Evolutionary conservation across 1,139 yeast genomes (phyloP), one percentile per base, ranked within the genome.

Genomic region (Pichia sp.): DNA sequence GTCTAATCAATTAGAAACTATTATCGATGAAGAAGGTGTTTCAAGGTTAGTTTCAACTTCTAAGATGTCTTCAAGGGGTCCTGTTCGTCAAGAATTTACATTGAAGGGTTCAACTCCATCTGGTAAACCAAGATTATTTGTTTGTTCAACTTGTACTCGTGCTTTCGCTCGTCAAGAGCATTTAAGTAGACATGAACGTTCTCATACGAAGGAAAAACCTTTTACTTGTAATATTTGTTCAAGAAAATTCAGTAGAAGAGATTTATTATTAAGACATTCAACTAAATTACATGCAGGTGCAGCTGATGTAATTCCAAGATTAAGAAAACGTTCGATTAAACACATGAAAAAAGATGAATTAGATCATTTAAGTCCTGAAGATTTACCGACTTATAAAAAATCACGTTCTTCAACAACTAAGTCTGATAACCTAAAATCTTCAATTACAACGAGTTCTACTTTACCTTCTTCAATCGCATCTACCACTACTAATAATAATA

Each of bases 141-240:
- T 81, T 34, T 84, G 94, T 60, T 71, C 69, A 41, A 73, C 72
- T 12, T 84, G 94, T 59, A 81, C 89, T 1, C 66, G 90, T 50
- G 92, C 92, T 7, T 84, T 84, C 70, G 92, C 92, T 26, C 66
- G 94, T 49, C 76, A 80, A 53, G 94, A 84, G 59, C 92, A 84
- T 60, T 69, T 84, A 57, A 73, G 82, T 51, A 68, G 92, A 50
- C 94, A 84, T 58, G 87, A 82, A 59, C 64, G 92, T 42, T 79
- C 87, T 4, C 94, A 84, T 60, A 83, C 92, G 12, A 82, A 83
- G 59, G 92, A 84, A 59, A 84, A 84, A 58, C 94, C 94, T 0
- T 84, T 82, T 60, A 71, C 78, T 40, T 84, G 94, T 65, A 87
- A 87, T 22, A 83, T 82, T 6, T 84, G 94, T 58, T 82, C 79